Evolutionary conservation across 352 stramenopile species (phyloP).

Genomic region (Globisporangium canariense): DNA sequence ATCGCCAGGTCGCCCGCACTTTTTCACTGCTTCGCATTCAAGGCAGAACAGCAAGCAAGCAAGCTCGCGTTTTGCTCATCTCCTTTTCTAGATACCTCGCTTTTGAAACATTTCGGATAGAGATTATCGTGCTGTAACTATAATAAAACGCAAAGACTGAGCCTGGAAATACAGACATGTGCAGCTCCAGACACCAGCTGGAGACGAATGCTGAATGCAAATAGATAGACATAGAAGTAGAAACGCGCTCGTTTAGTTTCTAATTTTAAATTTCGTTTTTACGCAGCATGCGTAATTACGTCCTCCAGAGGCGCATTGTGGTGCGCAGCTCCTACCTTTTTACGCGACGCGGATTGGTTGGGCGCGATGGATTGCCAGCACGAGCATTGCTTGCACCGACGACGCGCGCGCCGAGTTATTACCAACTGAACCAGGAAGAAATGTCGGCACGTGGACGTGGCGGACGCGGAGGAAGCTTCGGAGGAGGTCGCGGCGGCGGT

Average conservation of each 20-base stretch:
- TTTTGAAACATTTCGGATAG: background rate
- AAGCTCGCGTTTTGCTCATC: background rate
- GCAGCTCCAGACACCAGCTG: background rate
- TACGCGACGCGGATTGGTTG: constrained; percentile 15
- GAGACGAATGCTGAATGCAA: constrained; percentile 1
- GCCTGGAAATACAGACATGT: background rate
- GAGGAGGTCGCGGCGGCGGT: constrained; percentile 48
- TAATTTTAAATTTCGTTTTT: background rate
- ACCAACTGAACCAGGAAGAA: constrained; percentile 12
- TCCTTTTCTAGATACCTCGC: background rate
- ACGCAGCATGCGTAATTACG: constrained; percentile 5
- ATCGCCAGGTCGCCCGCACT: constrained; percentile 8
- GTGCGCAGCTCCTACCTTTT: constrained; percentile 4
- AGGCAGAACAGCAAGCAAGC: background rate
- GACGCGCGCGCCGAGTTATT: constrained; percentile 7
- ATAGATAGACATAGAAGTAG: constrained; percentile 3
- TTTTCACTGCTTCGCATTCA: constrained; percentile 6
- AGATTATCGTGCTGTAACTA: background rate
- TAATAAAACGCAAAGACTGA: no score
- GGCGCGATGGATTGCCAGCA: constrained; percentile 7
- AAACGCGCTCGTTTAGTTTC: background rate
- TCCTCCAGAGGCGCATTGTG: background rate
- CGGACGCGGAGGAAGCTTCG: constrained; percentile 36
- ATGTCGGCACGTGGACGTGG: constrained; percentile 70
- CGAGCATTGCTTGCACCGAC: constrained; percentile 3